Evolutionary conservation across 2,329 filamentous ascomycete genomes (phyloP).

Genomic region (Tolypocladium paradoxum): DNA sequence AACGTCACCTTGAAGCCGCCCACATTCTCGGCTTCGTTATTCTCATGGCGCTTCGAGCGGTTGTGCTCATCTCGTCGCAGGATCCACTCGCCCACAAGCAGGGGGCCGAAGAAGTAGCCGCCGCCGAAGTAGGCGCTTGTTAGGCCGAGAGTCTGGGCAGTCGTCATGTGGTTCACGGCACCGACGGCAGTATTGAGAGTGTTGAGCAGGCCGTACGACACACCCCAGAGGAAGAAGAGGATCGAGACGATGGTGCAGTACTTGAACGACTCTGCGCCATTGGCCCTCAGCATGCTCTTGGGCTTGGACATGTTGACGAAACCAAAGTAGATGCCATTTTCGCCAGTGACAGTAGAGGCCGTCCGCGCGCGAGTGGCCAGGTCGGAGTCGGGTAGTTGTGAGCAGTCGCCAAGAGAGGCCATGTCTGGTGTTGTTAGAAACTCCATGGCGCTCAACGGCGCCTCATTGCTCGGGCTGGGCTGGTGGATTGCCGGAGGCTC

Average conservation of each 20-base stretch:
- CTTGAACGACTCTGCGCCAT: slow-evolving; percentile 53
- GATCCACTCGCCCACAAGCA: slow-evolving; percentile 60
- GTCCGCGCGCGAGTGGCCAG: slow-evolving; percentile 13
- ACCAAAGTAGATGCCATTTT: slow-evolving; percentile 55
- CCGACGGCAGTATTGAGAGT: slow-evolving; percentile 66
- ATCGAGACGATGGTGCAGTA: slow-evolving; percentile 67
- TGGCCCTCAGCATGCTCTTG: slow-evolving; percentile 60
- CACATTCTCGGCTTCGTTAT: slow-evolving; percentile 30
- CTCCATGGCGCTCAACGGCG: slow-evolving; percentile 27
- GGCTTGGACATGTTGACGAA: slow-evolving; percentile 62
- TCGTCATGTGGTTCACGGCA: slow-evolving; percentile 47
- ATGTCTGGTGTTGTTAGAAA: slow-evolving; percentile 35
- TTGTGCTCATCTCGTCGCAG: slow-evolving; percentile 56
- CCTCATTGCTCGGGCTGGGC: slow-evolving; percentile 12
- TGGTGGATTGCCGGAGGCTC: neutral
- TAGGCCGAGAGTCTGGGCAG: slow-evolving; percentile 53
- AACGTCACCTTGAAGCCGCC: slow-evolving; percentile 72
- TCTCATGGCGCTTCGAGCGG: slow-evolving; percentile 28
- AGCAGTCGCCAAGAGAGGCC: slow-evolving; percentile 3
- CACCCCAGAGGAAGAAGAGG: slow-evolving; percentile 81
- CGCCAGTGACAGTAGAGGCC: slow-evolving; percentile 23
- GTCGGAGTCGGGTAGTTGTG: neutral
- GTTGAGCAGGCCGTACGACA: slow-evolving; percentile 80
- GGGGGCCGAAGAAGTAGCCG: slow-evolving; percentile 58
- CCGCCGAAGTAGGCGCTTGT: slow-evolving; percentile 62